Conservation (phyloP, 352 stramenopile species). For the Phytopythium aichiense region DNA sequence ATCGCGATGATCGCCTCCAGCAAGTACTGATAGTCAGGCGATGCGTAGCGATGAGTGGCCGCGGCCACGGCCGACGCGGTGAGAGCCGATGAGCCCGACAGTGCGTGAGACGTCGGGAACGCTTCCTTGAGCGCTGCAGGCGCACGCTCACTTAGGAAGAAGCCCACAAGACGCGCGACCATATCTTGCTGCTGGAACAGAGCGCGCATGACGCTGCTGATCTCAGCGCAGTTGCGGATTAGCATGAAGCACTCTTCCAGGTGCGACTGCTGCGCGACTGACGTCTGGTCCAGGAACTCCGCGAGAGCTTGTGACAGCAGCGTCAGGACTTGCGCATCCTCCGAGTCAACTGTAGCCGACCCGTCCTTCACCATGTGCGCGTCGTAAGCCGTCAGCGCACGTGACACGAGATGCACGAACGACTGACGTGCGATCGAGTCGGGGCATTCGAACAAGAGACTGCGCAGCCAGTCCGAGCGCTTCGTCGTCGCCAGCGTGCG, state of each 20-base stretch:
- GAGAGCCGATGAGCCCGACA: conserved; percentile 21
- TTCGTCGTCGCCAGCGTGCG: conserved; percentile 51
- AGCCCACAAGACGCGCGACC: conserved; percentile 76
- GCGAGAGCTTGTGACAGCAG: conserved; percentile 14
- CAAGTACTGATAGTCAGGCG: conserved; percentile 86
- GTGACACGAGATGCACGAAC: conserved; percentile 79
- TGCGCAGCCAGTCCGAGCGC: conserved; percentile 50
- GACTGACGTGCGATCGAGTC: conserved; percentile 84
- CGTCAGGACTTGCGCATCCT: conserved; percentile 16
- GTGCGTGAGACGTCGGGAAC: conserved; percentile 56
- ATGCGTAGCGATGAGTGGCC: conserved; percentile 49
- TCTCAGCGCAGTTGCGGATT: conserved; percentile 69
- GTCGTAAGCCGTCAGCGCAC: conserved; percentile 67
- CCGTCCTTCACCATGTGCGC: conserved; percentile 32
- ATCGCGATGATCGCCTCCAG: conserved; percentile 86
- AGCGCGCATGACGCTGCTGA: conserved; percentile 42
- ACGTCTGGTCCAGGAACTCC: conserved; percentile 68
- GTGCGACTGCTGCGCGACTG: conserved; percentile 73
- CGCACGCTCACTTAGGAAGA: conserved; percentile 73
- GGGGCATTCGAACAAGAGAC: conserved; percentile 79
- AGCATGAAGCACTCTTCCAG: conserved; percentile 88
- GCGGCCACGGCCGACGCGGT: not conserved
- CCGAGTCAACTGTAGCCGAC: not conserved
- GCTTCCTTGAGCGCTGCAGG: conserved; percentile 63
- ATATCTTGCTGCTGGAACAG: conserved; percentile 60